Evolutionary conservation across 306 rosid genomes (phyloP), one percentile per base, ranked within the genome.

Genomic region (Heteromeles arbutifolia): DNA sequence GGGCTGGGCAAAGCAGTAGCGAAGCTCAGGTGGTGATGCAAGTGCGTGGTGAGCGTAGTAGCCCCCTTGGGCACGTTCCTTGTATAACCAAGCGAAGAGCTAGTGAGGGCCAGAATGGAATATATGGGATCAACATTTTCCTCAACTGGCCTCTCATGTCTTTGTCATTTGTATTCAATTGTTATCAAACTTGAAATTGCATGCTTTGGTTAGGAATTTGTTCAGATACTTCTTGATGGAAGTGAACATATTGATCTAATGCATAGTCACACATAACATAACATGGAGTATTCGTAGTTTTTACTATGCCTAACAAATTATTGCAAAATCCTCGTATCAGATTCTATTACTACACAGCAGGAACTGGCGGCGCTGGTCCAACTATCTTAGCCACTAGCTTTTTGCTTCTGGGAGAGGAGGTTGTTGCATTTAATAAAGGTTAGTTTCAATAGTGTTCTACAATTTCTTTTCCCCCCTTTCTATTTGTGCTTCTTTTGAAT

Each of bases 311-410:
- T 54, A 56, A 72, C 66, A 71, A 53, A 71, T 81, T 65, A 82
- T 34, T 70, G 76, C 34, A 57, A 63, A 61, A 78, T 78, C 62
- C 12, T 70, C 24, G 34, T 54, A 76, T 70, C 97, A 92, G 98
- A 83, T 94, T 94, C 88, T 88, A 74, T 89, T 91, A 91, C 89
- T 90, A 87, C 86, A 92, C 98, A 67, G 98, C 93, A 67, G 98
- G 98, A 76, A 88, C 90, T 65, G 98, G 98, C 53, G 98, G 98
- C 72, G 97, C 96, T 62, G 97, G 97, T 80, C 98, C 98, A 63
- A 91, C 98, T 41, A 88, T 92, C 84, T 86, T 91, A 72, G 93
- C 96, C 41, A 92, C 98, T 54, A 94, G 98, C 71, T 94, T 94
- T 86, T 82, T 94, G 75, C 83, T 94, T 67, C 87, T 94, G 73